Evolutionary conservation across 2,329 filamentous ascomycete genomes (phyloP).

Genomic region (Fusarium napiforme): DNA sequence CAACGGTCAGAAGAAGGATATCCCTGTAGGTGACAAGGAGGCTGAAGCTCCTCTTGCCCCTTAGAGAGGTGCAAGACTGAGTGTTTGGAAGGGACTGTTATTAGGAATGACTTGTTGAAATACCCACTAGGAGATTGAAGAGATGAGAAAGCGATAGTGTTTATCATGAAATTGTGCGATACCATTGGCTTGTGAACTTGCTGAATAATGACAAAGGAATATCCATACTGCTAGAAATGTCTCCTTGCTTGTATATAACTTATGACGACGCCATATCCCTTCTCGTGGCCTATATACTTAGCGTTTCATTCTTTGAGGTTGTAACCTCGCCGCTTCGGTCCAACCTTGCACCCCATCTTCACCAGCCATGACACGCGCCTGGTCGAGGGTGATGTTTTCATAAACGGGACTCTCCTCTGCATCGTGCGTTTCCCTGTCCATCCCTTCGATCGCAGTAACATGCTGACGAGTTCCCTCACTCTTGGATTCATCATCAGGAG

Average conservation of each 20-base stretch:
- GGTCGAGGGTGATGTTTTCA: neutral
- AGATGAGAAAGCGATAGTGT: conserved; percentile 8
- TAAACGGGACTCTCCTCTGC: neutral
- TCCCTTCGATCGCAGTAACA: no score
- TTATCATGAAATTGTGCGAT: neutral
- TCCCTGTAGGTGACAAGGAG: conserved; percentile 46
- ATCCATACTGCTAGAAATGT: neutral
- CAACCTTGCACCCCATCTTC: neutral
- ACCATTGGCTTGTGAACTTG: neutral
- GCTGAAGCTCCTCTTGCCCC: conserved; percentile 50
- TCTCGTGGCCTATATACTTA: neutral
- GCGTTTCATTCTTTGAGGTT: neutral
- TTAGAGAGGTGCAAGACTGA: neutral
- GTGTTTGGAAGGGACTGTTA: neutral
- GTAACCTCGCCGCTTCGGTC: neutral
- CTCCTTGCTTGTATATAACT: neutral
- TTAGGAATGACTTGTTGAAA: conserved; percentile 26
- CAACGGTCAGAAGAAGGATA: conserved; percentile 43
- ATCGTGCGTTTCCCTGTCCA: neutral
- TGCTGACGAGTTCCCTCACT: neutral
- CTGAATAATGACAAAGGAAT: neutral
- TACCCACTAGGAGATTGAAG: conserved; percentile 19
- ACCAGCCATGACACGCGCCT: neutral
- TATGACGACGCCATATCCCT: neutral
- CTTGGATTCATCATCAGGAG: neutral